Conservation (phyloP, 495 filamentous ascomycete species). For the Penicillium tannophilum region DNA sequence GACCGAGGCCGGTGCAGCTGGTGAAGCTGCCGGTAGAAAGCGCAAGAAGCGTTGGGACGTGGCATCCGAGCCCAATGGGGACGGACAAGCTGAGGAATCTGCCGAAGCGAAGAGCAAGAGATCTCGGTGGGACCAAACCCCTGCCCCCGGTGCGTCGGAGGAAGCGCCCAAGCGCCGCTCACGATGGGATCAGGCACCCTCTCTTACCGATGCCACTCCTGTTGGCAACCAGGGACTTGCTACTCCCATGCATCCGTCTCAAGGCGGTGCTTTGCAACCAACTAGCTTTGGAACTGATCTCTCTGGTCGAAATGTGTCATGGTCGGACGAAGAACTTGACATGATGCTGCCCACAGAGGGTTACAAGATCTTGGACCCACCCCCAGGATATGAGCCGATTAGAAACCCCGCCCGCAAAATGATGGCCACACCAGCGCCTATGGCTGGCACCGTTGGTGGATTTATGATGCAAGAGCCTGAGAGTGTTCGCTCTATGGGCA, state of each 20-base stretch:
- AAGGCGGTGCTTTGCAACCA: slow-evolving; percentile 56
- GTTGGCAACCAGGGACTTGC: slow-evolving; percentile 79
- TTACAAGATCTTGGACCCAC: slow-evolving; percentile 90
- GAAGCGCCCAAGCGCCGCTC: slow-evolving; percentile 70
- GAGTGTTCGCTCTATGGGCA: slow-evolving; percentile 75
- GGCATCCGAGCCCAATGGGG: slow-evolving; percentile 47
- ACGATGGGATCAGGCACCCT: slow-evolving; percentile 86
- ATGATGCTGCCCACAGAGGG: slow-evolving; percentile 88
- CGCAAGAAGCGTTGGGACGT: slow-evolving; percentile 96
- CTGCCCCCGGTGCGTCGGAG: slow-evolving; percentile 57
- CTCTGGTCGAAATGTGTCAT: slow-evolving; percentile 71
- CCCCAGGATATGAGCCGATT: slow-evolving; percentile 89
- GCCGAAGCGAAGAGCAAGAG: slow-evolving; percentile 66
- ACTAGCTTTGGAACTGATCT: slow-evolving; percentile 78
- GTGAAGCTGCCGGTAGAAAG: slow-evolving; percentile 67
- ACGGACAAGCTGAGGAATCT: slow-evolving; percentile 41
- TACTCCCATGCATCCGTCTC: slow-evolving; percentile 84
- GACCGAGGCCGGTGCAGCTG: slow-evolving; percentile 67
- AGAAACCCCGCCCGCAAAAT: slow-evolving; percentile 75
- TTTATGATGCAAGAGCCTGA: slow-evolving; percentile 99
- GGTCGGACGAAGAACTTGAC: slow-evolving; percentile 94
- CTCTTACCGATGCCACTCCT: slow-evolving; percentile 66
- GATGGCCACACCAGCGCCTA: slow-evolving; percentile 70
- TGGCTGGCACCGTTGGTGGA: slow-evolving; percentile 68
- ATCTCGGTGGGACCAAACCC: slow-evolving; percentile 90